Conservation (phyloP, 202 grass and related monocot genomes). For the Schoenoplectus triqueter region DNA sequence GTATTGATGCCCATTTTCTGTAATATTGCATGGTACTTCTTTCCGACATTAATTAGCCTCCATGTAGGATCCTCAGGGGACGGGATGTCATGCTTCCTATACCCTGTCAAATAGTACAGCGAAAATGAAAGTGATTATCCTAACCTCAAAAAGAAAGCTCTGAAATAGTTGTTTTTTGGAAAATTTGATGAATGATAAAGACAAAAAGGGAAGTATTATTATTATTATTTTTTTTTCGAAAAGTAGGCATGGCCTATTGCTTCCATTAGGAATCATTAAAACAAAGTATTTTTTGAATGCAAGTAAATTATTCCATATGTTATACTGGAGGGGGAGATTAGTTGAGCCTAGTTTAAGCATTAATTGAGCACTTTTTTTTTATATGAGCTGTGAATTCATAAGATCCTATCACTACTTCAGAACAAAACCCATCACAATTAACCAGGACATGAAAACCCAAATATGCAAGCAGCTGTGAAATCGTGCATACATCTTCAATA, state of each 20-base stretch:
- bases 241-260: too few species aligned
- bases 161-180: neutral
- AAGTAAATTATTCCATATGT: too few species aligned
- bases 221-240: too few species aligned
- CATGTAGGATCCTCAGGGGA: slow-evolving; percentile 53
- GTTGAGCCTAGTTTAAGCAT: neutral
- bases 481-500: neutral
- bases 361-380: neutral
- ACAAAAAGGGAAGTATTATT: neutral
- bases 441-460: neutral
- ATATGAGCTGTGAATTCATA: neutral
- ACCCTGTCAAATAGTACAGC: slow-evolving; percentile 36
- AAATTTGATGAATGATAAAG: neutral
- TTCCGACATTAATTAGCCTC: slow-evolving; percentile 66
- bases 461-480: neutral
- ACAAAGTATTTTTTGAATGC: too few species aligned
- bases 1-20: slow-evolving; percentile 47
- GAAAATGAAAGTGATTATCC: slow-evolving; percentile 11
- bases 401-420: neutral
- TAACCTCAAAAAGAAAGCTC: neutral
- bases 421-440: too few species aligned
- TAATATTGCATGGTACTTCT: slow-evolving; percentile 31
- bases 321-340: neutral
- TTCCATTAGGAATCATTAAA: too few species aligned
- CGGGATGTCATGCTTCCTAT: slow-evolving; percentile 65